phyloP scores from a whole-genome alignment of 2,329 filamentous ascomycete species.

The Hypoxylon sp. region DNA sequence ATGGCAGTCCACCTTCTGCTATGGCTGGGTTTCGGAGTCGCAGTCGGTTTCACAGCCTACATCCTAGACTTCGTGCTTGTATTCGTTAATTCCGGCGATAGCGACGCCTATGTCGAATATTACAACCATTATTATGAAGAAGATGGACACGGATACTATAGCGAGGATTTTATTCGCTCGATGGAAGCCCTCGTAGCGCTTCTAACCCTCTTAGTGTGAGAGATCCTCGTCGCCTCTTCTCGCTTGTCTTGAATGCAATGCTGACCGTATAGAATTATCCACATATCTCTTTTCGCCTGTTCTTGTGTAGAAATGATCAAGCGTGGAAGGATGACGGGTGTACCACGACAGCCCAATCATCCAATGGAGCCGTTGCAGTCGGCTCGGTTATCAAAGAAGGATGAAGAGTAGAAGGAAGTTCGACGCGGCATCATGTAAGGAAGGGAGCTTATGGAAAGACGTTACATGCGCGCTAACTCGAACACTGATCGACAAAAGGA shows the following conservation, averaged over 20 bases:
- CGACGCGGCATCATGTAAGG: not conserved
- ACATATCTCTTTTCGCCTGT: slow-evolving; percentile 48
- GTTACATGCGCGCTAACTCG: slow-evolving; percentile 22
- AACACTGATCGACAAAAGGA: slow-evolving; percentile 13
- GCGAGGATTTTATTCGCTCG: slow-evolving; percentile 32
- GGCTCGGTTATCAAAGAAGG: not conserved
- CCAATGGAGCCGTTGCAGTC: not conserved
- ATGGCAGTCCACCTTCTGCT: slow-evolving; percentile 48
- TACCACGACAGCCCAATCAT: not conserved
- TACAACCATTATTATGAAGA: slow-evolving; percentile 38
- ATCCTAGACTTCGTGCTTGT: slow-evolving; percentile 33
- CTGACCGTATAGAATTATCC: slow-evolving; percentile 46
- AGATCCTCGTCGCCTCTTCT: not conserved
- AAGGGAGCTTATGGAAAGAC: not conserved
- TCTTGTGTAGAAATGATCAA: slow-evolving; percentile 44
- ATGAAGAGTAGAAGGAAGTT: slow-evolving; percentile 1
- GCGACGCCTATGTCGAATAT: slow-evolving; percentile 31
- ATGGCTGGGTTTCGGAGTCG: slow-evolving; percentile 44
- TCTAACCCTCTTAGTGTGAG: slow-evolving; percentile 42
- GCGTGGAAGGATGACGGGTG: slow-evolving; percentile 19
- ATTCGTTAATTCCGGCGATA: slow-evolving; percentile 22
- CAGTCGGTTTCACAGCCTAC: slow-evolving; percentile 38
- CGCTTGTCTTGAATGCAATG: not conserved
- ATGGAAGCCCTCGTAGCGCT: slow-evolving; percentile 45
- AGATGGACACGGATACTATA: slow-evolving; percentile 22